These are phyloP conservation scores for Oxyria digyna DNA, from an alignment of 148 eudicot genomes.

Conservation along the genomic window DNA sequence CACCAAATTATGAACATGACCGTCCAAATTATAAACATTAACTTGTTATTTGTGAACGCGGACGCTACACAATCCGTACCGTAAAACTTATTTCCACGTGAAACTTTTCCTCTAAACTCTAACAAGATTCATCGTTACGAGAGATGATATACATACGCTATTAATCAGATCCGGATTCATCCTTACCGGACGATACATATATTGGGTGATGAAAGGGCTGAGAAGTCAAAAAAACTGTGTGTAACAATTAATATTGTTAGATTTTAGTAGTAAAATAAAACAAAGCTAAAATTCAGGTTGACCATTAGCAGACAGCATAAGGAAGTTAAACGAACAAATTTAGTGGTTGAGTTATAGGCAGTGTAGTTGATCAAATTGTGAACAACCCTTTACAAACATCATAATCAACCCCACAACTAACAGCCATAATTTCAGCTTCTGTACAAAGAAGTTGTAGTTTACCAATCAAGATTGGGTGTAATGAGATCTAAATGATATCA, in stretches of 20 bases:
- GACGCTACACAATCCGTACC: too few relatives aligned
- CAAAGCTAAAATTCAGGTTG: not conserved
- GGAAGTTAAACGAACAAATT: not conserved
- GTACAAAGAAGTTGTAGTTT: not conserved
- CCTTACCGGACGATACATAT: too few relatives aligned
- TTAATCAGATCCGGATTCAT: too few relatives aligned
- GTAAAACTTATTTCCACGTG: too few relatives aligned
- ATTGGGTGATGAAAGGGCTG: too few relatives aligned
- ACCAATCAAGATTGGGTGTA: not conserved
- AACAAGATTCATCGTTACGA: too few relatives aligned
- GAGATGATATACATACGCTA: too few relatives aligned
- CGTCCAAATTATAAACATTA: too few relatives aligned
- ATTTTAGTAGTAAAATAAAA: not conserved
- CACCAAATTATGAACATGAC: too few relatives aligned
- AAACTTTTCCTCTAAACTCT: too few relatives aligned
- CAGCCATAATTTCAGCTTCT: not conserved
- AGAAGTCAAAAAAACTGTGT: not conserved
- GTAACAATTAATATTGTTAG: not conserved
- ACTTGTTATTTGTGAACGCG: too few relatives aligned
- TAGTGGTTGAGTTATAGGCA: conserved; percentile 1
- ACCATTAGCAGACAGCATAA: not conserved
- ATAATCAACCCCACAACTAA: not conserved
- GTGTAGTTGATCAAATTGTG: not conserved
- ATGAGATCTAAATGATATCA: not conserved
- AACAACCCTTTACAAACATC: conserved; percentile 1